Evolutionary conservation across 2,329 filamentous ascomycete species (phyloP).

Genomic region (Zasmidium cellare): DNA sequence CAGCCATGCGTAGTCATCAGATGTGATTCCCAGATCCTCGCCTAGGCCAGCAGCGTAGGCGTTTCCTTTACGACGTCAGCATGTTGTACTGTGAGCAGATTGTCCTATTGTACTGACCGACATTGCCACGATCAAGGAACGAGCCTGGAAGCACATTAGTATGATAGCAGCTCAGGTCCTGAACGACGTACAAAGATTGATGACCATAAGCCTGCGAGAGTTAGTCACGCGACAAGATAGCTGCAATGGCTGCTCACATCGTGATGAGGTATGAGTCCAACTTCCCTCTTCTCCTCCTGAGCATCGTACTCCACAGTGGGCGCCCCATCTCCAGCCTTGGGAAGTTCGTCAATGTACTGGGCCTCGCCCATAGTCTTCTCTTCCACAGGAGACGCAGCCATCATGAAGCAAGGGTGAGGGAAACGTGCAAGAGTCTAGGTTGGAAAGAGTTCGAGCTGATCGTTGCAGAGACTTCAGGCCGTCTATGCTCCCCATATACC

Average conservation of each 20-base stretch:
- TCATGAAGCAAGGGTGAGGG: background rate
- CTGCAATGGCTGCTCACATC: constrained; percentile 2
- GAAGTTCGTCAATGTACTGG: constrained; percentile 2
- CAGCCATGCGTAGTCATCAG: constrained; percentile 53
- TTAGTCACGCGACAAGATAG: background rate
- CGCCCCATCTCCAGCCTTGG: background rate
- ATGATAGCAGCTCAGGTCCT: too few relatives aligned
- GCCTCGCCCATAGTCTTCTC: background rate
- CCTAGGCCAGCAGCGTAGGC: constrained; percentile 41
- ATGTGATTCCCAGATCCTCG: constrained; percentile 42
- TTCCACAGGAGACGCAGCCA: background rate
- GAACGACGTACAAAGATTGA: too few relatives aligned
- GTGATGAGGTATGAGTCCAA: constrained; percentile 28
- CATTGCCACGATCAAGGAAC: constrained; percentile 28
- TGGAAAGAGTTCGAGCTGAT: background rate
- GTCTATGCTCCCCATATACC: background rate
- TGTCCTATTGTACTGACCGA: too few relatives aligned
- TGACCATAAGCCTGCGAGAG: constrained; percentile 17
- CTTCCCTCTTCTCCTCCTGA: constrained; percentile 24
- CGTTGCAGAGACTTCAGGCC: background rate
- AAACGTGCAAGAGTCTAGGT: background rate
- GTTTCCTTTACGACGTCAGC: constrained; percentile 23
- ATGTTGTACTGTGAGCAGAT: too few relatives aligned
- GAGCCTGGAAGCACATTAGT: too few relatives aligned
- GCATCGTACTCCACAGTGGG: background rate